A percentile compares a stretch with the other conserved stretches of the same genome.
These are phyloP conservation scores for Pelargonium citronellum DNA, from an alignment of 441 rosid species.

Conservation along the genomic window DNA sequence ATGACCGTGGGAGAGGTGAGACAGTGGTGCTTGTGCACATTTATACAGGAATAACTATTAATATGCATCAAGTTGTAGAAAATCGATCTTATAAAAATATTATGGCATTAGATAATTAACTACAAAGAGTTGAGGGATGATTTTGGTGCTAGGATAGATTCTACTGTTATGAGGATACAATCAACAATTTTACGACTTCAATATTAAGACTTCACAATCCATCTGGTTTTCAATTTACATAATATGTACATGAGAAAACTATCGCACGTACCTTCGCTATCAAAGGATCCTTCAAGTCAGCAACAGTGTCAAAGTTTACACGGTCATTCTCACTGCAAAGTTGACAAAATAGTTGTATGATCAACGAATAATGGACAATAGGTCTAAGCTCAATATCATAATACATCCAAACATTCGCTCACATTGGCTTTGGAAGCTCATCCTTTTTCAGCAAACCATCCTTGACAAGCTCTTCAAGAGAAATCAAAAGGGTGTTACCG, in stretches of 20 bases:
- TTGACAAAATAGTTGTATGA: conserved; percentile 9
- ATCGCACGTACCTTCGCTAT: conserved; percentile 50
- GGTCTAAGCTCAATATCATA: conserved; percentile 6
- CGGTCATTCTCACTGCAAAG: conserved; percentile 49
- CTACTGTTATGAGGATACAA: not conserved
- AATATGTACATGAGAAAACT: not conserved
- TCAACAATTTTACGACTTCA: not conserved
- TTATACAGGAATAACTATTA: not conserved
- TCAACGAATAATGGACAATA: conserved; percentile 5
- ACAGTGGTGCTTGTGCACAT: not conserved
- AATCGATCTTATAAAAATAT: not conserved
- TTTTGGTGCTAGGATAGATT: conserved; percentile 5
- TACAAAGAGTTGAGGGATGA: conserved; percentile 6
- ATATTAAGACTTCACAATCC: not conserved
- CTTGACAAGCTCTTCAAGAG: conserved; percentile 82
- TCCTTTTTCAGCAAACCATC: conserved; percentile 62
- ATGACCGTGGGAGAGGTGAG: not conserved
- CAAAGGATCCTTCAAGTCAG: conserved; percentile 63
- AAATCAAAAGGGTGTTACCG: conserved; percentile 83
- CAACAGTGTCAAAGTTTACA: conserved; percentile 55
- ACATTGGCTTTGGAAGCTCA: conserved; percentile 79
- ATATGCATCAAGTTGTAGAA: not conserved
- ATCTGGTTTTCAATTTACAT: not conserved
- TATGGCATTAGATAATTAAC: not conserved
- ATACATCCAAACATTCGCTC: conserved; percentile 14